Evolutionary conservation across 2,329 filamentous ascomycete species (phyloP), one percentile per base, ranked within the genome.

Genomic region (Raffaelea arxii): DNA sequence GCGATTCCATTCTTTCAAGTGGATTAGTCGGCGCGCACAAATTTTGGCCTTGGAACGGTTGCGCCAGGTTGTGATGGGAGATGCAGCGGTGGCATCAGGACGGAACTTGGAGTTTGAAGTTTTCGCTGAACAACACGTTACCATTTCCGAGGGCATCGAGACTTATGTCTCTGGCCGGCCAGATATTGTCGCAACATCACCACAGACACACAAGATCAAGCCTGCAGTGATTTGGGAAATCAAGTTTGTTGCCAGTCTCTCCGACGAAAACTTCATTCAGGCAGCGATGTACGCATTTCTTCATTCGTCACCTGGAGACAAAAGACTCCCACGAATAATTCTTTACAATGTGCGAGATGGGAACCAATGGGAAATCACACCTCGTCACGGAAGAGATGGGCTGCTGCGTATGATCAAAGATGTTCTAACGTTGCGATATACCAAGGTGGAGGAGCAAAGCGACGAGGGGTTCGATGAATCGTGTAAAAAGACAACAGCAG

Each of bases 261-360:
- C 36, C 12, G 12, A 24, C 25, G 35, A 39, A 16, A 7, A 45
- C n/a, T 21, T 45, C 21, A 4, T 45, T 19, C 43, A 45, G 11
- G 43, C 36, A 19, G 42, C 42, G 19, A 18, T 41, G 14, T 40
- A 38, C 14, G 19, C 23, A n/a, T 45, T 27, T 25, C 36, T 45
- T 12, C 35, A 21, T 24, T 24, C 35, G 6, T 4, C 36, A 11
- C 25, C 25, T 3, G 21, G 18, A 3, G 9, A 14, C 10, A 18
- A 14, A 14, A 32, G 14, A 16, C 11, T 45, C 4, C 43, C 43
- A 14, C 43, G 43, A 11, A 40, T 25, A 14, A 40, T 45, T 10
- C 43, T 45, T 19, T 45, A 45, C 43, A 45, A 45, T 27, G 43
- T 30, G 6, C 16, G 24, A 19, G 36, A 45, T 27, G 43, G 43